Conservation (phyloP, 2,329 filamentous ascomycete species). For the Ampelomyces quisqualis region DNA sequence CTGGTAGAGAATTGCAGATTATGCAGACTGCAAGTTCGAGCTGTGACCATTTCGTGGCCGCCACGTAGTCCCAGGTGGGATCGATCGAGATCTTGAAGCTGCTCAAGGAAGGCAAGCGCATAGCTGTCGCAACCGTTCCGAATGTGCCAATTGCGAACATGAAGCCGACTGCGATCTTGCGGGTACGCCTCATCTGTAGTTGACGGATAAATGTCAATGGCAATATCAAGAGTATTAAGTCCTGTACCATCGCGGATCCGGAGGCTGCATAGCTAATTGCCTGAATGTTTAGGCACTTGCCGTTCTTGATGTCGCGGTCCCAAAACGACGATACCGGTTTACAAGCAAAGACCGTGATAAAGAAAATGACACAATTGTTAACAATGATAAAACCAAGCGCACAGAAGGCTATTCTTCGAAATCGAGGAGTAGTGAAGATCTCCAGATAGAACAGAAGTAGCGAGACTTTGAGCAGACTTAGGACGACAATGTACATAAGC, state of each 20-base stretch:
- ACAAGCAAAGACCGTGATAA: conserved; percentile 24
- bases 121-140: conserved; percentile 6
- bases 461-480: conserved; percentile 22
- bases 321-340: conserved; percentile 23
- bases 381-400: conserved; percentile 15
- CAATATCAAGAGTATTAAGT: conserved; percentile 24
- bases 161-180: conserved; percentile 21
- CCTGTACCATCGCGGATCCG: conserved; percentile 20
- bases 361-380: conserved; percentile 15
- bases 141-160: conserved; percentile 29
- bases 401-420: conserved; percentile 15
- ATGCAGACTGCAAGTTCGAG: conserved; percentile 19
- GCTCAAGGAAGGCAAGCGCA: conserved; percentile 23
- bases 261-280: conserved; percentile 23
- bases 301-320: conserved; percentile 28
- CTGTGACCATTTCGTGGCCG: conserved; percentile 24
- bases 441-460: conserved; percentile 29
- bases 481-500: conserved; percentile 19
- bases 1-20: conserved; percentile 17
- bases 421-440: conserved; percentile 20
- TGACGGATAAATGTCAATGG: conserved; percentile 19
- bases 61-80: conserved; percentile 25
- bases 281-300: conserved; percentile 23
- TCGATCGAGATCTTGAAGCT: conserved; percentile 24
- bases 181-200: conserved; percentile 18